Evolutionary conservation across 2,329 filamentous ascomycete species (phyloP).

Genomic region (Alternaria solani): DNA sequence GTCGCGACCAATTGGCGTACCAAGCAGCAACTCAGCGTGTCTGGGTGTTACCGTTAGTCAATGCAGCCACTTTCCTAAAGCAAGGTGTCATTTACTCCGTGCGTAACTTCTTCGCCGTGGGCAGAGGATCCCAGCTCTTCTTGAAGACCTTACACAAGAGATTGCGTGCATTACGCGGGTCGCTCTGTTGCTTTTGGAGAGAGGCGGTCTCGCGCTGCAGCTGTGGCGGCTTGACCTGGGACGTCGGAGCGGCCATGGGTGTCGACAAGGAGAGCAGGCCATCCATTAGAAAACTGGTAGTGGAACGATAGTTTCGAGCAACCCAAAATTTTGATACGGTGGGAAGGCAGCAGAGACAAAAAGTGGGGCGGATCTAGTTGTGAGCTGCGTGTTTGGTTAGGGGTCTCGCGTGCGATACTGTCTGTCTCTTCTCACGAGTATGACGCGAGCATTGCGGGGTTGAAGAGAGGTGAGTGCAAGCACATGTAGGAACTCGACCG

Average conservation of each 20-base stretch:
- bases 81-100: neutral
- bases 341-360: neutral
- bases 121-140: neutral
- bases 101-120: slow-evolving; percentile 1
- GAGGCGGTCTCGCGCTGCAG: slow-evolving; percentile 6
- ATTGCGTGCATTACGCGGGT: slow-evolving; percentile 9
- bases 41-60: neutral
- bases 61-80: neutral
- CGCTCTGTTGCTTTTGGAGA: neutral
- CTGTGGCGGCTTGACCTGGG: neutral
- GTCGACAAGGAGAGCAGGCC: neutral
- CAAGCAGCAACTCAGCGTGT: slow-evolving; percentile 8
- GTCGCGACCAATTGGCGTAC: slow-evolving; percentile 16
- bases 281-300: neutral
- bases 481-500: neutral
- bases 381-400: neutral
- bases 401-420: neutral
- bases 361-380: neutral
- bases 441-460: neutral
- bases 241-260: neutral
- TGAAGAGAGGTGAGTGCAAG: neutral
- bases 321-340: neutral
- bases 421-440: neutral
- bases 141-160: slow-evolving; percentile 11
- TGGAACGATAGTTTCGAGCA: neutral